Evolutionary conservation across 805 yeast genomes (phyloP).

Genomic region (Metschnikowia vanudenii): DNA sequence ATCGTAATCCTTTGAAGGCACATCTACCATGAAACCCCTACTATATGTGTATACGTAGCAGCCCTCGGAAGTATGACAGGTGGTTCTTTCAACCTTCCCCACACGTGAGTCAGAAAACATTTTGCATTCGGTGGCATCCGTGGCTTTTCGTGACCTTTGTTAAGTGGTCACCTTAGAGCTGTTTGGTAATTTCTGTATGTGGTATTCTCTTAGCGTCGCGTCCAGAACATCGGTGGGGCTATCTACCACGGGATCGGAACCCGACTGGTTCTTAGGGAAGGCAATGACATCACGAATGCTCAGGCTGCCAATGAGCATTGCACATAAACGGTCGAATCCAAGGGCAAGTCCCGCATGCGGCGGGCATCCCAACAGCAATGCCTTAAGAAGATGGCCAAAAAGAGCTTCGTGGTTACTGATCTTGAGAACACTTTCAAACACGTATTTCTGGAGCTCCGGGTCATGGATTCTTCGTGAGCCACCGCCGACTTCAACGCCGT

Average conservation of each 20-base stretch:
- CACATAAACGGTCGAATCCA: slow-evolving; percentile 91
- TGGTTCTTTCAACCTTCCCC: no score
- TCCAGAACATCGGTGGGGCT: slow-evolving; percentile 71
- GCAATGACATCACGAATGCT: slow-evolving; percentile 93
- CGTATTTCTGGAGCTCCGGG: slow-evolving; percentile 67
- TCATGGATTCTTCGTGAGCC: slow-evolving; percentile 96
- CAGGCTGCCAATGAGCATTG: slow-evolving; percentile 75
- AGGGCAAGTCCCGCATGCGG: slow-evolving; percentile 98
- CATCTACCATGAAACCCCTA: background rate
- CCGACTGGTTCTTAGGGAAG: slow-evolving; percentile 89
- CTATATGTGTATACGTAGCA: no score
- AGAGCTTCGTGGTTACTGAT: slow-evolving; percentile 57
- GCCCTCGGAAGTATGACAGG: no score
- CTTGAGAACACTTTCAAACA: slow-evolving; percentile 62
- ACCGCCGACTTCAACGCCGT: slow-evolving; percentile 96
- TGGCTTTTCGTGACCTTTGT: no score
- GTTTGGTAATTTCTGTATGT: slow-evolving; percentile 28
- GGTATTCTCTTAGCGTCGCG: slow-evolving; percentile 53
- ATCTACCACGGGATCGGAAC: slow-evolving; percentile 82
- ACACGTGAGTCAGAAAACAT: no score
- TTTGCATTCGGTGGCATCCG: no score
- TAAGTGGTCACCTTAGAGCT: no score
- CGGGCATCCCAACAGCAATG: slow-evolving; percentile 89
- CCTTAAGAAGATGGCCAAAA: slow-evolving; percentile 83
- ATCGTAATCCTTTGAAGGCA: no score